Base-by-base conservation (phyloP, 2,329 filamentous ascomycete genomes). In the Alternaria angustiovoidea region DNA sequence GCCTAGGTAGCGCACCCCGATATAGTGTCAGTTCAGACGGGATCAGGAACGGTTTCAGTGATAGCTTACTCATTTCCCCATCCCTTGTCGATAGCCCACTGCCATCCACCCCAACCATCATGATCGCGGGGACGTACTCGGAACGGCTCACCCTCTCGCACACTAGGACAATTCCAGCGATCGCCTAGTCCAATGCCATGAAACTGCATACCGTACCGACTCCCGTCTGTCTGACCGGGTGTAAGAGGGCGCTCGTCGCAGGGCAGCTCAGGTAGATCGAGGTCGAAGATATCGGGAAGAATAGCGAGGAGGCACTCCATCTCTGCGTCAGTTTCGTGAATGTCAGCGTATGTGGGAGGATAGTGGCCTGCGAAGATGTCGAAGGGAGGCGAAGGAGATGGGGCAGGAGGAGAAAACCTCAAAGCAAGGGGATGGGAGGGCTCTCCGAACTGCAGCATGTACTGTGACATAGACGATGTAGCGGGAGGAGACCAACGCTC, bases 91-190 rank as follows among this genome's bases (percentile, higher is more conserved):
- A 60, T 32, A n/a, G 60, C 67, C 67, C 69, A 69, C 28, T 67
- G 58, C 64, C 54, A 56, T n/a, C 66, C 66, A 16, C 67, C 69
- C 69, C 69, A 73, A 3, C 66, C 67, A 7, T 58, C 59, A 54
- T 69, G 65, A 4, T 65, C 54, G 11, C 51, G 54, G 0, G 68
- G 69, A 3, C 66, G 49, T 3, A 69, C 63, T 22, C 66, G 41
- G 28, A 67, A 69, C 4, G 57, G 47, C 41, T 61, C 44, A 0
- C 20, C 41, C 11, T 54, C 38, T 3, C 49, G 38, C 4, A 32
- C 38, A 28, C n/a, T 55, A 11, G 63, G 61, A 9, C 59, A 51
- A 11, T 54, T 53, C 70, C 70, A 72, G 11, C 16, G 12, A 7
- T 67, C 63, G 1, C 57, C 59, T 2, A 58, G n/a, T 1, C 60